Percentiles rank a stretch among this genome's conserved stretches.
These are phyloP conservation scores for Schizosaccharomyces versatilis DNA, from an alignment of 1,139 yeast genomes.

Conservation along the genomic window DNA sequence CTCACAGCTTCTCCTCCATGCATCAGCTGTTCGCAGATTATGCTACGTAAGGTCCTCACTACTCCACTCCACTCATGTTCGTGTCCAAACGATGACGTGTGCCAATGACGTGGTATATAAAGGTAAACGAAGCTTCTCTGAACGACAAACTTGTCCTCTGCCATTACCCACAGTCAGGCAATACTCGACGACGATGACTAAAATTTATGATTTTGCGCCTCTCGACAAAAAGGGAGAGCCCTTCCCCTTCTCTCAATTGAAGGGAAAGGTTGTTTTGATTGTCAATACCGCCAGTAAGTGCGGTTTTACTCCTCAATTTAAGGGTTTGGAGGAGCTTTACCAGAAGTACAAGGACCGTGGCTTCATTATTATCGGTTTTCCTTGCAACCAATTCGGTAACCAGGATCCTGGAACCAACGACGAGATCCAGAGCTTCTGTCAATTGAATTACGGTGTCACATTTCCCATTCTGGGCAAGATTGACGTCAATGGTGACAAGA, in stretches of 20 bases:
- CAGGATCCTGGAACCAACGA: constrained; percentile 66
- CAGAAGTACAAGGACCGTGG: constrained; percentile 57
- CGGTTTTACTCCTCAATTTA: constrained; percentile 38
- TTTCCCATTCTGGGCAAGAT: constrained; percentile 76
- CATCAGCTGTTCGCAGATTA: no score
- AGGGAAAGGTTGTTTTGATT: constrained; percentile 76
- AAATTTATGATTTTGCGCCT: constrained; percentile 1
- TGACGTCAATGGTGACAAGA: constrained; percentile 67
- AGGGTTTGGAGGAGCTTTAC: constrained; percentile 63
- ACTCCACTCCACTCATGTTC: no score
- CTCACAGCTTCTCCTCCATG: no score
- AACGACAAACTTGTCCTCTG: neutral
- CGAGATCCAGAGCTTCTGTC: constrained; percentile 40
- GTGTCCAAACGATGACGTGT: no score
- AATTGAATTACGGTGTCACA: constrained; percentile 25
- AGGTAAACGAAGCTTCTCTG: no score
- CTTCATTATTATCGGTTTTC: constrained; percentile 70
- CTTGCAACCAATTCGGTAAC: constrained; percentile 68
- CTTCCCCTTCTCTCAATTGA: constrained; percentile 42
- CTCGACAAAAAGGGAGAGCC: constrained; percentile 1
- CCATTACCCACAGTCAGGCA: neutral
- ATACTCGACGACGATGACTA: neutral
- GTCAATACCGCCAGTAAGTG: constrained; percentile 83
- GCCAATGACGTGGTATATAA: no score
- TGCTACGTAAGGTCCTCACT: no score